Evolutionary conservation across 768 basidiomycete species (phyloP), one percentile per base, ranked within the genome.

Genomic region (Amanita brunnescens): DNA sequence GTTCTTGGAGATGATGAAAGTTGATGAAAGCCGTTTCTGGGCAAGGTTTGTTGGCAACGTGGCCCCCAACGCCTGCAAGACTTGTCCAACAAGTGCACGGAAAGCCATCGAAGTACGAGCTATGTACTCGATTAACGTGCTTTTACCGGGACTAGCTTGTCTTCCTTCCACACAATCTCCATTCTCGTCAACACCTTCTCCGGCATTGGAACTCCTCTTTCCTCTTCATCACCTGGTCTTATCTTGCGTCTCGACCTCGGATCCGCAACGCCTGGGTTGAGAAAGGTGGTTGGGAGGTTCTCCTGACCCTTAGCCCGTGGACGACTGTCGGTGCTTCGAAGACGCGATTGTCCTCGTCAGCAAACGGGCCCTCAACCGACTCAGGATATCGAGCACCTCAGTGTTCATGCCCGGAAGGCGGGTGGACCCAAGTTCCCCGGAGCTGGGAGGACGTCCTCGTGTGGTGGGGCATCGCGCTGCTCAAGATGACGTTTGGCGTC

Each of bases 301-400:
- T 85, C 6, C 60, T 78, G 33, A 74, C 76, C 8, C 64, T 82
- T 37, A 94, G 57, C 95, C 95, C 0, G 88, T 95, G 7, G 94
- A 98, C 52, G 91, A 95, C 59, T 97, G 95, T 58, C 95, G 94
- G 2, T 97, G 95, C 67, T 99, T 96, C 66, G 95, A 96, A 62
- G 95, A 98, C 61, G 91, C 94, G 2, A 94, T 97, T 45, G 70
- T 74, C 16, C 68, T 79, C 20, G 62, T 92, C 0, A 80, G 80
- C 0, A 73, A 78, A 39, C 96, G 93, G 92, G 72, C 65, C 26
- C 73, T 73, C 61, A 57, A 63, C 9, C 74, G 72, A 35, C 64
- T 66, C 37, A 75, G 71, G 3, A 38, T 48, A 37, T 24, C 47
- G 6, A 18, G 34, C 18, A 10, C 24, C 9, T 38, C 56, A 0